phyloP scores from a whole-genome alignment of 2,329 filamentous ascomycete species.

The Talaromyces amestolkiae region DNA sequence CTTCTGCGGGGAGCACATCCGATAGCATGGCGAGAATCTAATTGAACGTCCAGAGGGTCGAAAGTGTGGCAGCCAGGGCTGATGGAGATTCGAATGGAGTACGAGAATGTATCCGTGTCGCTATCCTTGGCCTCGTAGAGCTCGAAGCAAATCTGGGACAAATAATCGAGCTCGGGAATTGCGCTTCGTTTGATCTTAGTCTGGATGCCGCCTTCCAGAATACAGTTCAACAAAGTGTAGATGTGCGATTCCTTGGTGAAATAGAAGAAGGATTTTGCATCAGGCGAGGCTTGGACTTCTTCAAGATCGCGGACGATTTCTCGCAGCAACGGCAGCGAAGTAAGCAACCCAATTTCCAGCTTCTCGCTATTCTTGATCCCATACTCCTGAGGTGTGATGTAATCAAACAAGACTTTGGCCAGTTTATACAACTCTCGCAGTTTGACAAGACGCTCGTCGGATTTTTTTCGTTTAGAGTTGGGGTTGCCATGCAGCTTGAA shows the following conservation, averaged over 20 bases:
- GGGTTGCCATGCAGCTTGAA: slow-evolving; percentile 86
- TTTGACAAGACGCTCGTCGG: slow-evolving; percentile 80
- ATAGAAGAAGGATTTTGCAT: slow-evolving; percentile 96
- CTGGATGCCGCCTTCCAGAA: slow-evolving; percentile 92
- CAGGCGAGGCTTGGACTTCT: slow-evolving; percentile 91
- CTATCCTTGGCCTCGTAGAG: slow-evolving; percentile 91
- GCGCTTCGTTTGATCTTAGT: slow-evolving; percentile 95
- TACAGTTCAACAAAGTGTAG: slow-evolving; percentile 96
- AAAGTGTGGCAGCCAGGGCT: slow-evolving; percentile 95
- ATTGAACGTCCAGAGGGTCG: slow-evolving; percentile 91
- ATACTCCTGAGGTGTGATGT: slow-evolving; percentile 97
- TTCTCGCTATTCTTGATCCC: slow-evolving; percentile 95
- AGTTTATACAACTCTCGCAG: slow-evolving; percentile 89
- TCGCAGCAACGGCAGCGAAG: slow-evolving; percentile 86
- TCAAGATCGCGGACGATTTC: slow-evolving; percentile 97
- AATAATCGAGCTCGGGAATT: slow-evolving; percentile 95
- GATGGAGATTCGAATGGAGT: slow-evolving; percentile 94
- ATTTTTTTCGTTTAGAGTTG: slow-evolving; percentile 71
- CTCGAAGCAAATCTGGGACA: slow-evolving; percentile 97
- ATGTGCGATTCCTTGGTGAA: slow-evolving; percentile 99
- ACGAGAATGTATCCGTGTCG: slow-evolving; percentile 75
- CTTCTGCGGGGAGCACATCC: slow-evolving; percentile 87
- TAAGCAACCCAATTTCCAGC: slow-evolving; percentile 94
- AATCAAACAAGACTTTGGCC: slow-evolving; percentile 94
- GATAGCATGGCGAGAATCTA: slow-evolving; percentile 95